Conservation (phyloP, 1,284 basidiomycete genomes). For the Quambalaria eucalypti region DNA sequence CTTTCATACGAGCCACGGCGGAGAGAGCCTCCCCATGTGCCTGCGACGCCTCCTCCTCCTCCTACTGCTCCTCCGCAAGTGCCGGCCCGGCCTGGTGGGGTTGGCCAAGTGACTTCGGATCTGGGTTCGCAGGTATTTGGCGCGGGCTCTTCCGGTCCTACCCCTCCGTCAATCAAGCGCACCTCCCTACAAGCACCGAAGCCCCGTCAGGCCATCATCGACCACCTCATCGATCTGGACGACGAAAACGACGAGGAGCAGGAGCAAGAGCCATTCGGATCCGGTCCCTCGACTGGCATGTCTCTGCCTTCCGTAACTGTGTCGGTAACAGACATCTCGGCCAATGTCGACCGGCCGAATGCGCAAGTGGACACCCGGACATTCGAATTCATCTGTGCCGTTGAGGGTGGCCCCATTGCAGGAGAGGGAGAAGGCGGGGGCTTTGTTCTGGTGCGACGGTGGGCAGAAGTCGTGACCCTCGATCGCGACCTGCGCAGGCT, state of each 20-base stretch:
- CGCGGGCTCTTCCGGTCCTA: conserved; percentile 3
- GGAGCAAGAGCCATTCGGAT: background rate
- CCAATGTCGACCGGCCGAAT: conserved; percentile 21
- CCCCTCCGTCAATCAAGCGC: background rate
- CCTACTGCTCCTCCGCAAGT: background rate
- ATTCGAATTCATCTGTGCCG: conserved; percentile 38
- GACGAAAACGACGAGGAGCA: background rate
- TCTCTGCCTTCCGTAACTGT: conserved; percentile 4
- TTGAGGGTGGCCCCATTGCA: conserved; percentile 20
- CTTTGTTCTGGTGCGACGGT: conserved; percentile 35
- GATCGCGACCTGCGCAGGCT: conserved; percentile 18
- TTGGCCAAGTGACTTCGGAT: background rate
- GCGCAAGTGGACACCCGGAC: conserved; percentile 22
- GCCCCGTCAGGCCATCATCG: background rate
- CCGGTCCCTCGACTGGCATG: background rate
- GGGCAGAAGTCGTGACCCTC: conserved; percentile 40
- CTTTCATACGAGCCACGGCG: conserved; percentile 2
- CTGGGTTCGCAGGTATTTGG: background rate
- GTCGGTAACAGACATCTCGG: conserved; percentile 33
- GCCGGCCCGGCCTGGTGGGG: too few species aligned
- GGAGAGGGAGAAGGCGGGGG: conserved; percentile 19
- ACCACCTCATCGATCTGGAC: background rate
- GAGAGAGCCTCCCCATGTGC: too few species aligned
- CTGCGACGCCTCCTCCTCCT: background rate
- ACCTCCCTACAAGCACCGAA: conserved; percentile 5